Conservation (phyloP, 2,329 filamentous ascomycete genomes). For the Venturia pyrina region DNA sequence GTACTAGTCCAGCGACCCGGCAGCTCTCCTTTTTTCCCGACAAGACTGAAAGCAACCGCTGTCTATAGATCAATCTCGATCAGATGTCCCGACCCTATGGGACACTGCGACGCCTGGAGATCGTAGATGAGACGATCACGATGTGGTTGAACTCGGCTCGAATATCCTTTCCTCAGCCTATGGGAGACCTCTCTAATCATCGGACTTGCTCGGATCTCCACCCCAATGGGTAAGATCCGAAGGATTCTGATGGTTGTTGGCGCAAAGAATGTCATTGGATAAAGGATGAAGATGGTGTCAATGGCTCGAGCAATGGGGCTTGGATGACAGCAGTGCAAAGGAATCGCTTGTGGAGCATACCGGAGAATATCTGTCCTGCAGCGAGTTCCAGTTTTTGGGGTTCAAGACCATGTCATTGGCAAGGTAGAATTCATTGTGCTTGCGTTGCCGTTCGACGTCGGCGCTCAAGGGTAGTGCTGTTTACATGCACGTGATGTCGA, state of each 20-base stretch:
- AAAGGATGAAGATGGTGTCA: neutral
- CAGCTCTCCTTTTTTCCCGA: neutral
- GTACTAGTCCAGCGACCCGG: neutral
- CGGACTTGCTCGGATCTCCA: neutral
- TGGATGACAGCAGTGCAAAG: too few species aligned
- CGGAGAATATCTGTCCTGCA: too few species aligned
- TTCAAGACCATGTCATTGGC: neutral
- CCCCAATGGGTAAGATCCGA: neutral
- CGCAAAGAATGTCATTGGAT: neutral
- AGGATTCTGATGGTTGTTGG: neutral
- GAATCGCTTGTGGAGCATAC: too few species aligned
- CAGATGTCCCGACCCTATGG: neutral
- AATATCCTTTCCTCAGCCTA: neutral
- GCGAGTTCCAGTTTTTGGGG: neutral
- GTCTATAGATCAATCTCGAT: neutral
- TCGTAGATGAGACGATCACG: neutral
- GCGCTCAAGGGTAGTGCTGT: neutral
- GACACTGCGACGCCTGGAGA: neutral
- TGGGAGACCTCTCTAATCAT: neutral
- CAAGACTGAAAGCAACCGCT: neutral
- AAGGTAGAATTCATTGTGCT: neutral
- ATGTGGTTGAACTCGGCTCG: neutral
- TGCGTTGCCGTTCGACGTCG: neutral
- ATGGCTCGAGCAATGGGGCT: too few species aligned
- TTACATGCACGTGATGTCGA: neutral